Evolutionary conservation across 345 rosid species (phyloP), one percentile per base, ranked within the genome.

Genomic region (Carallia pectinifolia): DNA sequence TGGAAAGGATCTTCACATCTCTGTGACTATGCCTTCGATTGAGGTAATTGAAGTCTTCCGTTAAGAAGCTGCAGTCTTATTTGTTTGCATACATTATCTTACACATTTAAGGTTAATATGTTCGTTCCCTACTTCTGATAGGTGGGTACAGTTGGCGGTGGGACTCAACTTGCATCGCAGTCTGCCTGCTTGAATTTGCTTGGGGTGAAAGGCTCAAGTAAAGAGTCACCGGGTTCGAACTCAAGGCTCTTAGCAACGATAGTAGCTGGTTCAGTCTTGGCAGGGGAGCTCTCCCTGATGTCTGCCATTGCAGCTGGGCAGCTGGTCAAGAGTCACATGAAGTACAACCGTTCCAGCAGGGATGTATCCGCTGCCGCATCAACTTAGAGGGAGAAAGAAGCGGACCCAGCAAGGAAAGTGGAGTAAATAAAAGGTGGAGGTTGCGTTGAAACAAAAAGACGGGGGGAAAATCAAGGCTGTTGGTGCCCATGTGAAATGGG

Each of bases 61-160:
- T 55, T 7, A 8, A 30, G 5, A 23, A 44, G 48, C 15, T 44
- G 48, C 48, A 44, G 48, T 44, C 15, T 44, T 44, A 12, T 44
- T 55, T 55, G 12, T 5, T 23, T 55, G 23, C 5, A 23, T 54
- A n/a, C 13, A 54, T 54, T 54, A 54, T 54, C 13, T 29, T 7
- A 23, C 10, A 19, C 15, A 27, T 10, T 55, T 55, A 23, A 1
- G 15, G 1, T 55, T 12, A 44, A 44, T 55, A 55, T 9, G 60
- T 13, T 55, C 31, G 55, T 17, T 17, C 55, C 6, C 48, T 53
- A 18, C 18, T 33, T 75, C 23, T 16, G 10, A 33, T 78, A 89
- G 97, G 96, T 91, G 73, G 96, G 97, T 9, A 89, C 97, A 19
- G 88, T 91, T 12, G 97, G 97, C 64, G 97, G 97, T 5, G 97